A percentile compares a stretch with the other conserved stretches of the same genome.
Conservation (phyloP, 352 stramenopile genomes). For the Halophytophthora polymorphica region DNA sequence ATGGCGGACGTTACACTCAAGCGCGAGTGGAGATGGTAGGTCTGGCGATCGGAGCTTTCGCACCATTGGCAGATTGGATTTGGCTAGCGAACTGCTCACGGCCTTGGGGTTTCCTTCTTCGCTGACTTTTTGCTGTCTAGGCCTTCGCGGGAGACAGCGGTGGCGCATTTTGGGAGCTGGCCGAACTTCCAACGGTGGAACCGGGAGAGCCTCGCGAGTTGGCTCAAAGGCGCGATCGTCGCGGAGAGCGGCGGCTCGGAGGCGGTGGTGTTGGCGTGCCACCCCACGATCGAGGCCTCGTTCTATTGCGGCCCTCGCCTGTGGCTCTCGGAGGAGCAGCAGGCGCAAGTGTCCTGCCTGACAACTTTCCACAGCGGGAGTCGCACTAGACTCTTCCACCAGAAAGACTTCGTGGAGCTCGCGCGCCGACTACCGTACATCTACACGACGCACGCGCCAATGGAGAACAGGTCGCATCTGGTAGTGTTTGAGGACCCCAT, state of each 20-base stretch:
- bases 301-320: slow-evolving; percentile 15
- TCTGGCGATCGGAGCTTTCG: not conserved
- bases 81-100: no score
- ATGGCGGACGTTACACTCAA: slow-evolving; percentile 24
- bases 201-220: slow-evolving; percentile 26
- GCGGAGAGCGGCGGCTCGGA: slow-evolving; percentile 5
- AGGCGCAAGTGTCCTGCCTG: slow-evolving; percentile 15
- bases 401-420: slow-evolving; percentile 20
- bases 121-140: slow-evolving; percentile 7
- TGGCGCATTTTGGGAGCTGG: slow-evolving; percentile 26
- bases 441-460: slow-evolving; percentile 17
- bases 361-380: slow-evolving; percentile 36
- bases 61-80: no score
- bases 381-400: slow-evolving; percentile 23
- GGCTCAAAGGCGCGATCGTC: slow-evolving; percentile 30
- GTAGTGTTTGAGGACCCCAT: slow-evolving; percentile 42
- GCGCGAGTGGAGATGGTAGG: slow-evolving; percentile 27
- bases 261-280: slow-evolving; percentile 16
- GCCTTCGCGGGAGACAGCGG: slow-evolving; percentile 22
- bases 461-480: slow-evolving; percentile 27
- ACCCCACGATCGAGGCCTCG: slow-evolving; percentile 19
- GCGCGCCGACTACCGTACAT: slow-evolving; percentile 17
- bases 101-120: not conserved
- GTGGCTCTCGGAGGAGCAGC: slow-evolving; percentile 15
- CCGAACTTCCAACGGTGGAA: slow-evolving; percentile 40